phyloP scores from a whole-genome alignment of 768 basidiomycete species.

The Lactifluus subvellereus region DNA sequence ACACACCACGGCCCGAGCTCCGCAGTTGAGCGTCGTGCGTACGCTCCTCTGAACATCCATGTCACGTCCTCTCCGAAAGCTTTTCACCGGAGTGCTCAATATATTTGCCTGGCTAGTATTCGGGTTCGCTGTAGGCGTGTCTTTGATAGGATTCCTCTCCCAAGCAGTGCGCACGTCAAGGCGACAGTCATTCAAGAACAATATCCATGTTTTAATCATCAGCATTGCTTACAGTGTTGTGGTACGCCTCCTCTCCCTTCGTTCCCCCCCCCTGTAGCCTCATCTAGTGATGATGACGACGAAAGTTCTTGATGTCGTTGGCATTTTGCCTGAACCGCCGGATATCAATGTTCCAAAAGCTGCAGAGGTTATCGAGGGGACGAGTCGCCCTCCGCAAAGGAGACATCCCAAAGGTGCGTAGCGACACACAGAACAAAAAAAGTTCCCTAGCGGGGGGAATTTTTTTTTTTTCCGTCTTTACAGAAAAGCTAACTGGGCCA shows the following conservation, averaged over 20 bases:
- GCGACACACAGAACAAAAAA: background rate
- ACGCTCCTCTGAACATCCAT: constrained; percentile 1
- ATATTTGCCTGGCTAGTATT: constrained; percentile 31
- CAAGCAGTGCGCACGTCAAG: constrained; percentile 68
- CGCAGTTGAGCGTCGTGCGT: background rate
- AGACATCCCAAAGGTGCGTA: constrained; percentile 56
- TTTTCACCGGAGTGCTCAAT: constrained; percentile 30
- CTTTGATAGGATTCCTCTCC: constrained; percentile 57
- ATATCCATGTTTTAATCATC: constrained; percentile 64
- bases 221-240: constrained; percentile 65
- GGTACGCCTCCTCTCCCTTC: constrained; percentile 37
- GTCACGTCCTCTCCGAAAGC: constrained; percentile 11
- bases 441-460: background rate
- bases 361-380: constrained; percentile 63
- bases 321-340: constrained; percentile 63
- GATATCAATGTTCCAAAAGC: constrained; percentile 54
- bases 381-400: constrained; percentile 45
- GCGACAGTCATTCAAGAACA: constrained; percentile 47
- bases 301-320: constrained; percentile 49
- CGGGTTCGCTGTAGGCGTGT: constrained; percentile 47
- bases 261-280: background rate
- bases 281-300: background rate
- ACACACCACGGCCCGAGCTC: no score
- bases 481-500: background rate
- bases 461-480: background rate